Percentiles rank a stretch among this genome's conserved stretches.
Evolutionary conservation across 139 green algal species (phyloP).

Genomic region (Pseudopediastrum boryanum): DNA sequence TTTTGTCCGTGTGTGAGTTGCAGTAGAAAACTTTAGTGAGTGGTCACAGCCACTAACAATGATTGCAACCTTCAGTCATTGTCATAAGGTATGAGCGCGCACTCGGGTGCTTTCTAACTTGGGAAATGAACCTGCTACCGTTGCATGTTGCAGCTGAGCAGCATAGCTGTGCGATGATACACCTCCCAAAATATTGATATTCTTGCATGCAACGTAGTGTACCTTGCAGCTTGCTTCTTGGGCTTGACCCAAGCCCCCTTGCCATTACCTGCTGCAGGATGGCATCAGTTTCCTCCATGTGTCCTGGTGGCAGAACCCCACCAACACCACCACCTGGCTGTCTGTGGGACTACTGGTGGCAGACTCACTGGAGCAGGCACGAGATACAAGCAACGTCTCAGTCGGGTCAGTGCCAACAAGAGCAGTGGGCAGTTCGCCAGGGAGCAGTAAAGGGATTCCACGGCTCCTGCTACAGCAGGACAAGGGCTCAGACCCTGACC

Average conservation of each 20-base stretch:
- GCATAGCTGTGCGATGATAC: too few species aligned
- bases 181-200: background rate
- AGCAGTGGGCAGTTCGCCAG: background rate
- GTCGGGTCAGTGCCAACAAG: background rate
- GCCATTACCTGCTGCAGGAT: constrained; percentile 10
- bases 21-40: too few species aligned
- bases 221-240: background rate
- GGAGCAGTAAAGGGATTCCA: background rate
- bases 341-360: constrained; percentile 38
- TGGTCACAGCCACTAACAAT: background rate
- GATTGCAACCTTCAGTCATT: too few species aligned
- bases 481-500: too few species aligned
- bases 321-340: constrained; percentile 8
- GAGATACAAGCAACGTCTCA: background rate
- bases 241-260: background rate
- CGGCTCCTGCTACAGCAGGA: background rate
- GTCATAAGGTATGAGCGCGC: background rate
- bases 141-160: background rate
- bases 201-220: background rate
- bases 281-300: constrained; percentile 22
- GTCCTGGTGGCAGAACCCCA: constrained; percentile 11
- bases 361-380: background rate
- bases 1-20: too few species aligned
- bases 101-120: too few species aligned
- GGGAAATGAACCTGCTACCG: background rate